These are phyloP conservation scores for Micromonas commoda DNA, from an alignment of 139 green algal genomes.

Conservation along the genomic window DNA sequence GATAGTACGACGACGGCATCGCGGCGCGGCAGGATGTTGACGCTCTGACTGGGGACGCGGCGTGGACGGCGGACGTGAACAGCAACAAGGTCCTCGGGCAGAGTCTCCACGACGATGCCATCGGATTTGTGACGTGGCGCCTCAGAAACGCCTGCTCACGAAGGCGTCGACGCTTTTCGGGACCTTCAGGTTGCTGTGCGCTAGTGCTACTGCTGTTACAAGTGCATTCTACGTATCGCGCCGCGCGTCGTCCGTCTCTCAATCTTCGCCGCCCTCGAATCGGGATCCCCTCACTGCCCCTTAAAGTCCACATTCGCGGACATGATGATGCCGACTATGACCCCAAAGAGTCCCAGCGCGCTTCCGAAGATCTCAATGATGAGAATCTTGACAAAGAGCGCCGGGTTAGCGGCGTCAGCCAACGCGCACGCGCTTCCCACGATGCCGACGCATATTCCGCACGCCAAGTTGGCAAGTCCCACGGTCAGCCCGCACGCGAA, in stretches of 20 bases:
- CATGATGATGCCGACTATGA: constrained; percentile 93
- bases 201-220: too few relatives aligned
- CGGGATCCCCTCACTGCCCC: background rate
- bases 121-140: too few relatives aligned
- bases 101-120: too few relatives aligned
- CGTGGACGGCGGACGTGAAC: background rate
- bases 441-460: constrained; percentile 96
- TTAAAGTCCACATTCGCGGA: background rate
- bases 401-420: constrained; percentile 92
- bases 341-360: constrained; percentile 85
- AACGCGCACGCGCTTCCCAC: constrained; percentile 90
- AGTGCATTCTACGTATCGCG: too few relatives aligned
- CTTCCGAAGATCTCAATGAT: constrained; percentile 99
- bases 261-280: too few relatives aligned
- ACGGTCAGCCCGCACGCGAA: constrained; percentile 86
- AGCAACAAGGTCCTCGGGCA: too few relatives aligned
- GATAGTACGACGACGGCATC: constrained; percentile 18
- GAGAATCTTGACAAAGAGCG: constrained; percentile 99
- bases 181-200: too few relatives aligned
- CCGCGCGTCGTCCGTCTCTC: too few relatives aligned
- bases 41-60: background rate
- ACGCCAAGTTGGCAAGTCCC: constrained; percentile 93
- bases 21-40: background rate
- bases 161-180: too few relatives aligned
- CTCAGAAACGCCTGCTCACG: too few relatives aligned